Evolutionary conservation across 805 yeast species (phyloP), one percentile per base, ranked within the genome.

Genomic region (Pichia kluyveri): DNA sequence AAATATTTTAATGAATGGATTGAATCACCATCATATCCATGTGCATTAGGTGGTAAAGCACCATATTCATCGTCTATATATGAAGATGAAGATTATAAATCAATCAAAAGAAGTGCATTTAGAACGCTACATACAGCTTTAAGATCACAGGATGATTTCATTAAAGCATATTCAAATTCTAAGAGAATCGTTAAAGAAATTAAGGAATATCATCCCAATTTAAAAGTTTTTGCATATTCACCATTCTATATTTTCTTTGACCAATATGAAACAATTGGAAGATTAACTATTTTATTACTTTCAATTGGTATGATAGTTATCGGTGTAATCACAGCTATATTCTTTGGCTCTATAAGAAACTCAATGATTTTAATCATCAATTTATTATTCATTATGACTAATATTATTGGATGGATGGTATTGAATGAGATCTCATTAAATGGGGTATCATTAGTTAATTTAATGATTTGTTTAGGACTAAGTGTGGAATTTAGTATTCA

Each of bases 41-140:
- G 99, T 63, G 96, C 98, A 1, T 68, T 91, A 28, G 98, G 96
- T 4, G 99, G 99, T 2, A 85, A 86, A 59, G 97, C 97, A 0
- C 96, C 97, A 0, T 91, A 91, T 60, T 73, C 85, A 1, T 65
- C 71, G 6, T 71, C 89, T 0, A 68, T 87, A 23, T 23, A 23
- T 11, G 66, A 73, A 1, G 66, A 72, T 28, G 66, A 68, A 1
- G 40, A 41, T 31, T 27, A 42, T 7, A 6, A 6, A 12, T 32
- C 26, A 8, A 72, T 88, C 6, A 54, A 59, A 10, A 69, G 91
- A 2, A 78, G 88, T 1, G 72, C 75, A n/a, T 88, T 91, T 68
- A 70, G 98, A 55, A 79, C 91, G 1, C 75, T 86, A 8, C 98
- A 93, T 62, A 61, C 60, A 1, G 91, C 96, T 2, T 69, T 91